These are phyloP conservation scores for Cyanidiococcus yangmingshanensis DNA, from an alignment of 23 red algal genomes.

Conservation along the genomic window DNA sequence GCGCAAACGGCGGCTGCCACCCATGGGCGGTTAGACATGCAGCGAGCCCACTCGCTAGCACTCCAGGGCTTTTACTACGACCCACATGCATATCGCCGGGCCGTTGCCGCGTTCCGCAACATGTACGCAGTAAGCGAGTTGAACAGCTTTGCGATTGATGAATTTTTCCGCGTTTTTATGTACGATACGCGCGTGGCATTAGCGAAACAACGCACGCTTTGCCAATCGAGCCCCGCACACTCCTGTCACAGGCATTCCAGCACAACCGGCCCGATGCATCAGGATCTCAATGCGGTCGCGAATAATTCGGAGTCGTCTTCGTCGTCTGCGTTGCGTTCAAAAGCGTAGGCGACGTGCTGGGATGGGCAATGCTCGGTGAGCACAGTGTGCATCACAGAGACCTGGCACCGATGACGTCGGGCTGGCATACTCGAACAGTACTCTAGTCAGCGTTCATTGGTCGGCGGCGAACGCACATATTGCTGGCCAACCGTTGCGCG, in stretches of 20 bases:
- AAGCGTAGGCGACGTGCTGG: background rate
- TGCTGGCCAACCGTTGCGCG: too few species aligned
- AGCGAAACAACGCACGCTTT: background rate
- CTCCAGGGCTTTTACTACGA: constrained; percentile 10
- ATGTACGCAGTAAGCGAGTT: constrained; percentile 1
- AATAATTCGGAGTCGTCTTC: background rate
- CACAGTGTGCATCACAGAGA: too few species aligned
- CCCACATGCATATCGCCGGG: constrained; percentile 4
- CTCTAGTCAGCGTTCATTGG: too few species aligned
- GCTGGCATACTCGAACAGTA: too few species aligned
- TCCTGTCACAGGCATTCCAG: background rate
- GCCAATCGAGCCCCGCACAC: background rate
- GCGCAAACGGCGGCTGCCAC: background rate
- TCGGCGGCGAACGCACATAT: too few species aligned
- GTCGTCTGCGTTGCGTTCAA: background rate
- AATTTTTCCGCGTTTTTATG: background rate
- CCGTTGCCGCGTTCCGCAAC: constrained; percentile 15
- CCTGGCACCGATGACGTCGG: too few species aligned
- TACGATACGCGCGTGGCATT: background rate
- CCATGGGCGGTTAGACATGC: background rate
- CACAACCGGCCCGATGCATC: background rate
- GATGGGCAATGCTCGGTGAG: too few species aligned
- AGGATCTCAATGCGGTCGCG: background rate
- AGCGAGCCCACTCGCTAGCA: constrained; percentile 5
- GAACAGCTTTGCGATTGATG: constrained; percentile 5